Base-by-base conservation (phyloP, 2,329 filamentous ascomycete species). In the Cadophora sp. region DNA sequence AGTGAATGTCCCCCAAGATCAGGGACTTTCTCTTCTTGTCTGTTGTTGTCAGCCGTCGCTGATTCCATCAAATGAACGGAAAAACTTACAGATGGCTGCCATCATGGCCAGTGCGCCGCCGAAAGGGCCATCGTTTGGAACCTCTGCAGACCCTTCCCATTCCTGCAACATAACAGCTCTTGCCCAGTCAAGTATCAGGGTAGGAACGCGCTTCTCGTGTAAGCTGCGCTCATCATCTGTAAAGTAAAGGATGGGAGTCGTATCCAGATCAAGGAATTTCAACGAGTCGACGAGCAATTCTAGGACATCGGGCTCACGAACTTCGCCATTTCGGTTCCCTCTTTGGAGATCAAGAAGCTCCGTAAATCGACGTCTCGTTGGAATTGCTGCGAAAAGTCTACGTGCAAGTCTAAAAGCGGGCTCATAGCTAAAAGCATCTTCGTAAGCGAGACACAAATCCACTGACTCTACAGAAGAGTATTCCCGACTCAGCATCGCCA, bases 81-180 rank as follows among this genome's bases (percentile, higher is more conserved):
- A 48, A 37, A 27, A 84, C 88, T 85, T 83, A 91, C 92, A 90
- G 77, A 97, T 86, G 27, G 89, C 86, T 34, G 87, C 83, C 58
- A 97, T 86, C 34, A 97, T 85, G 59, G 90, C 88, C 50, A 97
- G 81, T 8, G 93, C 93, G 63, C 92, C 91, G 16, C 92, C 92
- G 69, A 94, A 90, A 16, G 91, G 84, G 34, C 90, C 88, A 74
- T 91, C 90, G 65, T 87, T 89, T 2, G 88, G 83, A 62, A 97
- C 86, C 53, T 90, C 86, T 1, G 92, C 86, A 65, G 87, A 87
- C 0, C 93, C 92, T 75, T 95, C 87, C 94, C 94, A 97, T 70
- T 92, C 89, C 65, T 89, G 88, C 55, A 97, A 80, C 75, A 97
- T 86, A 1, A 96, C 85, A 0, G 90, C 89, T 68, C 91, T 85